Evolutionary conservation across 2,329 filamentous ascomycete genomes (phyloP), one percentile per base, ranked within the genome.

Genomic region (Trichoderma koningiopsis): DNA sequence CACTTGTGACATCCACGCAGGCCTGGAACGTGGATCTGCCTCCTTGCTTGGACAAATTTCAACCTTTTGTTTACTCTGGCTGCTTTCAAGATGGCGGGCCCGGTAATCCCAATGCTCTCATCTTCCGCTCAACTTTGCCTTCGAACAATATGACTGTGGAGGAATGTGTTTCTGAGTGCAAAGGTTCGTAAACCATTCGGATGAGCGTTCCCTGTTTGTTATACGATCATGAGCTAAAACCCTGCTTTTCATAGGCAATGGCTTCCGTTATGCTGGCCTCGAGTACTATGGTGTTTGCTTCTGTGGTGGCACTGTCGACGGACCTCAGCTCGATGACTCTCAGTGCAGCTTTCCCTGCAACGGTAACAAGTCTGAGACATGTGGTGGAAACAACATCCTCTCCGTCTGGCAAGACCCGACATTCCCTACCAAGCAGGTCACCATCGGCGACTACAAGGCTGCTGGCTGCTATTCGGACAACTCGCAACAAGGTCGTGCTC

Each of bases 401-500:
- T 85, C 84, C 2, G 70, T 85, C 74, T 86, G 80, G 74, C 78
- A 83, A 73, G 84, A 86, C 61, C 80, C 83, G 4, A 86, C 83
- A 35, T 85, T 84, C 72, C 75, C 80, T 58, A 78, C 80, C 29
- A 77, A 79, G 70, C 83, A 85, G 62, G 76, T 84, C 31, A 83
- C 82, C 29, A 80, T 85, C 56, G 80, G 81, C 65, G 81, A 83
- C 57, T 92, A 89, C 82, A 80, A 81, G 55, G 84, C 87, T 72
- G 76, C 85, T n/a, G 90, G 90, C 68, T 92, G 90, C 80, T 90
- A 86, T 74, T 82, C 80, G 33, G 85, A 87, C 71, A 74, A 80
- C 68, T 79, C 79, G 24, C 71, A 71, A 59, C 72, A 79, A 63
- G 81, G 83, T 52, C 82, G 81, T 60, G 81, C 85, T 31, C 79